Evolutionary conservation across 2,329 filamentous ascomycete genomes (phyloP).

Genomic region (Neonectria ditissima): DNA sequence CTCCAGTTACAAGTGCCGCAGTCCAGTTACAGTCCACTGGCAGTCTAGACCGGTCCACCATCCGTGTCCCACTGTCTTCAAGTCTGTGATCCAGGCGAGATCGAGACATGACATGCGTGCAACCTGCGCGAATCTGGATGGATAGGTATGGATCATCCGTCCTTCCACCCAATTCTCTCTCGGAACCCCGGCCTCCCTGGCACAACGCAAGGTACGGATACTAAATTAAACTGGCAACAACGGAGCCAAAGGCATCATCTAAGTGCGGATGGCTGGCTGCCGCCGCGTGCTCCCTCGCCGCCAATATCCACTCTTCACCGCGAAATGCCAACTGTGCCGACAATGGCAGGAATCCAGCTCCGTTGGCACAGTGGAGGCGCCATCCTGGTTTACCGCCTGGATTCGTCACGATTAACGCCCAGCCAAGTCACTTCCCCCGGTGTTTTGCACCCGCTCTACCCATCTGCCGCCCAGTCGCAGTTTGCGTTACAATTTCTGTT

Average conservation of each 20-base stretch:
- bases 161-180: conserved; percentile 3
- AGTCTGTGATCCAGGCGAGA: conserved; percentile 40
- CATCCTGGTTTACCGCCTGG: conserved; percentile 26
- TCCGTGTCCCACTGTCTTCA: conserved; percentile 30
- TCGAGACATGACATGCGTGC: conserved; percentile 38
- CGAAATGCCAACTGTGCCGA: conserved; percentile 12
- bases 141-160: conserved; percentile 28
- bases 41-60: conserved; percentile 27
- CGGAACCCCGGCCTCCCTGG: conserved; percentile 14
- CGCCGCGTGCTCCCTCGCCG: background rate
- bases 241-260: conserved; percentile 6
- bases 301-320: conserved; percentile 16
- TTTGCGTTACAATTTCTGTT: background rate
- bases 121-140: conserved; percentile 37
- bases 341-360: conserved; percentile 35
- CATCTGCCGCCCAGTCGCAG: conserved; percentile 27
- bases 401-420: conserved; percentile 40
- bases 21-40: background rate
- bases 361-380: conserved; percentile 30
- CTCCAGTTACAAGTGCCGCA: conserved; percentile 3
- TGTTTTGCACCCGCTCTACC: conserved; percentile 23
- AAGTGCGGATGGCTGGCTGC: conserved; percentile 4
- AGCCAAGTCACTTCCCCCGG: conserved; percentile 15
- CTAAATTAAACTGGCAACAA: background rate
- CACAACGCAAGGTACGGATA: background rate